A percentile compares a stretch with the other conserved stretches of the same genome.
Conservation (phyloP, 148 eudicot genomes). For the Polygonum maritimum region DNA sequence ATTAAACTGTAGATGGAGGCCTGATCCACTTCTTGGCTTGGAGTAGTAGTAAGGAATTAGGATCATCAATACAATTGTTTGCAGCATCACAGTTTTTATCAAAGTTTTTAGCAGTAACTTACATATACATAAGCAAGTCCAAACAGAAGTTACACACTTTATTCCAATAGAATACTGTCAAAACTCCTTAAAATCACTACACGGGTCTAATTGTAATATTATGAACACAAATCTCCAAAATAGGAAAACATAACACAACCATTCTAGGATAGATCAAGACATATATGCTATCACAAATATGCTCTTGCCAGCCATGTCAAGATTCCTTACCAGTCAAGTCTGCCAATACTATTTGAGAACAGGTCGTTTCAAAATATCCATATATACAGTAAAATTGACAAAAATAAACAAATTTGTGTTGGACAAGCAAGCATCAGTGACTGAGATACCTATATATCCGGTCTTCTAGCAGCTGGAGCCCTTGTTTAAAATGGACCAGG, state of each 20-base stretch:
- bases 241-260: too few species aligned
- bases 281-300: too few species aligned
- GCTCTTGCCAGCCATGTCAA: neutral
- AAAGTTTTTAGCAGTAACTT: neutral
- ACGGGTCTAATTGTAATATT: too few species aligned
- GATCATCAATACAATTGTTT: neutral
- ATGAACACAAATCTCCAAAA: too few species aligned
- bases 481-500: slow-evolving; percentile 66
- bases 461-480: slow-evolving; percentile 95
- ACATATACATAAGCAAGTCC: neutral
- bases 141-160: neutral
- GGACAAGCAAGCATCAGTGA: neutral
- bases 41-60: neutral
- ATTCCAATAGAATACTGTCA: neutral
- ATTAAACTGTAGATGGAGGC: neutral
- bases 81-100: neutral
- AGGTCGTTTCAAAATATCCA: neutral
- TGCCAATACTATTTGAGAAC: neutral
- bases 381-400: neutral
- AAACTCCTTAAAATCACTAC: neutral
- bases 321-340: neutral
- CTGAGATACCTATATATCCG: slow-evolving; percentile 60
- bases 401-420: neutral
- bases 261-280: too few species aligned
- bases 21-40: neutral